Evolutionary conservation across 169 alveolate species (phyloP), one percentile per base, ranked within the genome.

Genomic region (Cystoisospora suis): DNA sequence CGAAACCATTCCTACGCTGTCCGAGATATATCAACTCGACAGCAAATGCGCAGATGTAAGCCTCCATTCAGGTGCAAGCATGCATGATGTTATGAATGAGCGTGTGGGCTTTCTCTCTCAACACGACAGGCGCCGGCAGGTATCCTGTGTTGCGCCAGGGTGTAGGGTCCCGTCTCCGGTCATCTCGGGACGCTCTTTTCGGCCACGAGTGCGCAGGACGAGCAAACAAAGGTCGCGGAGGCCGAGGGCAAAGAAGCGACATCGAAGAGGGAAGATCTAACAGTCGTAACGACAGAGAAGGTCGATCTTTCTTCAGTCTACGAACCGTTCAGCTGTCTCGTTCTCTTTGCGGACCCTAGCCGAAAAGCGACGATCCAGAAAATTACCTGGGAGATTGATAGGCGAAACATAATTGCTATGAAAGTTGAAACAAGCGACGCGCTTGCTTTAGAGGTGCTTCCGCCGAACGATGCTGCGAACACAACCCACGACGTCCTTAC

Each of bases 311-410:
- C 34, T 15, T 5, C 44, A 3, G 46, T 23, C 42, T 65, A 65
- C 56, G 83, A 72, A n/a, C 83, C 83, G n/a, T 72, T 72, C 44
- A 56, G 83, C 20, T 42, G 47, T 38, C 58, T 72, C 56, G 83
- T 72, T 12, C 58, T 36, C 23, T 36, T 72, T 17, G 58, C 32
- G n/a, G 32, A 72, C 12, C 29, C 83, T 7, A 36, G 56, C 29
- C 83, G 56, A 17, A 72, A 32, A 34, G 59, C 47, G 6, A 0
- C 44, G 83, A 38, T 72, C 27, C 47, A 36, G 49, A 40, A 36
- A 36, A 7, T 72, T 20, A 38, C 32, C 38, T 40, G 20, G 83
- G 47, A 38, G 12, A 56, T 72, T 9, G 56, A 72, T 38, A 32
- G 83, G 23, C 40, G 56, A 36, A 72, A 72, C 32, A 72, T 72